These are phyloP conservation scores for Dothideomycetidae sp. DNA, from an alignment of 2,329 filamentous ascomycete species.

Conservation along the genomic window DNA sequence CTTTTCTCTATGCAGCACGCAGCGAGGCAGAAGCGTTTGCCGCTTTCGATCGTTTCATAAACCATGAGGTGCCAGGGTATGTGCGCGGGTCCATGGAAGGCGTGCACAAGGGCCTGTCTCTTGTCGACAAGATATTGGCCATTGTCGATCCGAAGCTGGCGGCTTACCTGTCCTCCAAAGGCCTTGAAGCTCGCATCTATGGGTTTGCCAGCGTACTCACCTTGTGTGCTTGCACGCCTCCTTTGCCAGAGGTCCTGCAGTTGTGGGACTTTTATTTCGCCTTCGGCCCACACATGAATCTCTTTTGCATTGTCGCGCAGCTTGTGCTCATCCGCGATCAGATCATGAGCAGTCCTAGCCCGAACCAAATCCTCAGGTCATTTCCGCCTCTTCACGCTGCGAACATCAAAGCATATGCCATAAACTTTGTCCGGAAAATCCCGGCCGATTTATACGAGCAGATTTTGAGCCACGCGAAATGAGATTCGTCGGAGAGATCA, in stretches of 20 bases:
- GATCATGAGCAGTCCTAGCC: conserved; percentile 72
- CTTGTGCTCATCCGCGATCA: conserved; percentile 75
- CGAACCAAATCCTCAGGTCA: conserved; percentile 79
- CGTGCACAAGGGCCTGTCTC: conserved; percentile 76
- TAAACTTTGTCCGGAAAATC: conserved; percentile 78
- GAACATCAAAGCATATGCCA: conserved; percentile 64
- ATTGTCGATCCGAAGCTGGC: conserved; percentile 85
- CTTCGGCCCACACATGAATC: conserved; percentile 87
- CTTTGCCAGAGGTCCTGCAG: conserved; percentile 78
- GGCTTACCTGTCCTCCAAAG: conserved; percentile 69
- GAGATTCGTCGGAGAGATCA: no score
- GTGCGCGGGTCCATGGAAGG: conserved; percentile 94
- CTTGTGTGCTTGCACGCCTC: conserved; percentile 88
- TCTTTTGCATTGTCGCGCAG: conserved; percentile 92
- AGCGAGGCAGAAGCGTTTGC: conserved; percentile 92
- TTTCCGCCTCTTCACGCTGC: conserved; percentile 75
- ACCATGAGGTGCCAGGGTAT: conserved; percentile 79
- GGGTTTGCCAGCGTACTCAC: conserved; percentile 92
- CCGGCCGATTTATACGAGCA: conserved; percentile 82
- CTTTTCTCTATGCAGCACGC: conserved; percentile 85
- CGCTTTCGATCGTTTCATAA: conserved; percentile 77
- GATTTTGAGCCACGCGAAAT: conserved; percentile 76
- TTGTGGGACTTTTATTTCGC: conserved; percentile 97
- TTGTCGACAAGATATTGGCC: conserved; percentile 83
- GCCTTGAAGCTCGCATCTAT: conserved; percentile 85